Evolutionary conservation across 176 grass and related monocot genomes (phyloP).

Genomic region (Eragrostis curvula): DNA sequence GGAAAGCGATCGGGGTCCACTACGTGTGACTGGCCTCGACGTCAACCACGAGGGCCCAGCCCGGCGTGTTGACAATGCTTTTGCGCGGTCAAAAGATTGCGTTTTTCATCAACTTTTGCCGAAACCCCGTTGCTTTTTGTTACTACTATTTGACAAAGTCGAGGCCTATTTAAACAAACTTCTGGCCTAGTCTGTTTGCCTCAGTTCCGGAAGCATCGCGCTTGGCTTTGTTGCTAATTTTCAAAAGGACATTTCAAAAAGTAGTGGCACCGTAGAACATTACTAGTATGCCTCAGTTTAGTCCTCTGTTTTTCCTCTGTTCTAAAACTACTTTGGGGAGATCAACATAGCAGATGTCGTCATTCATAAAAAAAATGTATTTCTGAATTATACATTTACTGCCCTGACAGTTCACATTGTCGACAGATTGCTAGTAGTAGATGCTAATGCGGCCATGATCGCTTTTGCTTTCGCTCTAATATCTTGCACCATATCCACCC

Average conservation of each 20-base stretch:
- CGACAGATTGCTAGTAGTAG: background rate
- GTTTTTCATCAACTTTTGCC: background rate
- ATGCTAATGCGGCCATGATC: background rate
- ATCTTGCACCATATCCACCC: background rate
- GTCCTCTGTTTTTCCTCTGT: background rate
- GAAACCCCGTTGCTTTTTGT: background rate
- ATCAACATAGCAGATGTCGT: background rate
- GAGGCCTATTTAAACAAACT: background rate
- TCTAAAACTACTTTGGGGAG: background rate
- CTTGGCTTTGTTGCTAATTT: background rate
- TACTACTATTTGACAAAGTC: background rate
- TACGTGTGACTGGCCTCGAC: background rate
- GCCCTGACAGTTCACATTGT: background rate
- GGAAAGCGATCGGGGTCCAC: constrained; percentile 32
- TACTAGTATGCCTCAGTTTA: no score
- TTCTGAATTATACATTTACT: background rate
- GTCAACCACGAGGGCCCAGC: constrained; percentile 16
- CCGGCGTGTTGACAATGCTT: constrained; percentile 23
- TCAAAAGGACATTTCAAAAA: background rate
- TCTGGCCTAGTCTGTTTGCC: background rate
- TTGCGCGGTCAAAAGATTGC: constrained; percentile 23
- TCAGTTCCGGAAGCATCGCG: constrained; percentile 3
- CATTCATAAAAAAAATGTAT: no score
- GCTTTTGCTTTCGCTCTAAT: background rate
- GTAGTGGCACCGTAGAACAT: background rate